Percentiles rank a stretch among this genome's conserved stretches.
Evolutionary conservation across 192 early-diverging fungal species (phyloP).

Genomic region (Phycomyces nitens): DNA sequence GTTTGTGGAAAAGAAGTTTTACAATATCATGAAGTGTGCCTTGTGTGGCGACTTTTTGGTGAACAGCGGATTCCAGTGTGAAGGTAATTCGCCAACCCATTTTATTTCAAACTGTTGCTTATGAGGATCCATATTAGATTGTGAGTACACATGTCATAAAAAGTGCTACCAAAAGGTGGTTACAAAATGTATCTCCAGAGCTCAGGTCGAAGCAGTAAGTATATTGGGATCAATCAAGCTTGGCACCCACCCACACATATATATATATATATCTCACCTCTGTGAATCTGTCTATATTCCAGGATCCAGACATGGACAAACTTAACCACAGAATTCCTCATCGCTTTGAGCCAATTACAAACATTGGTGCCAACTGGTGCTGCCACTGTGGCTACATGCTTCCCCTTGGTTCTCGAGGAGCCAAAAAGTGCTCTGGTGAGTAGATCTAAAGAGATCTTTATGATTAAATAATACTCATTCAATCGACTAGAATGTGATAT

Average conservation of each 20-base stretch:
- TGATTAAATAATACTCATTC: no score
- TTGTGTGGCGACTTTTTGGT: conserved; percentile 93
- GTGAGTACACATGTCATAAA: conserved; percentile 91
- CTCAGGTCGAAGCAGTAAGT: conserved; percentile 53
- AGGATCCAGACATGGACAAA: conserved; percentile 66
- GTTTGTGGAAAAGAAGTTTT: conserved; percentile 86
- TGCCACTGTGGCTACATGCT: conserved; percentile 98
- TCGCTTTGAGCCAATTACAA: conserved; percentile 82
- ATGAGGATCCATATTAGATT: no score
- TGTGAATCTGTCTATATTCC: no score
- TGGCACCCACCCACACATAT: no score
- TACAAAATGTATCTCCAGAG: conserved; percentile 82
- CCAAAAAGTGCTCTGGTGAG: conserved; percentile 52
- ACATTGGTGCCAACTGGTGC: conserved; percentile 90
- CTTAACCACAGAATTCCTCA: conserved; percentile 94
- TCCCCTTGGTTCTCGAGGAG: conserved; percentile 69
- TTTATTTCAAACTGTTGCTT: no score
- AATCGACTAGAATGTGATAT: conserved; percentile 51
- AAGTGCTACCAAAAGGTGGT: conserved; percentile 84
- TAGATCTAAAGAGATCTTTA: not conserved
- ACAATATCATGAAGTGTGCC: conserved; percentile 98
- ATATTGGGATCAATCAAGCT: no score
- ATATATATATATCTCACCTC: no score
- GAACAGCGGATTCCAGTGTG: conserved; percentile 88
- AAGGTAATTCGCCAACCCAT: no score